Evolutionary conservation across 495 filamentous ascomycete species (phyloP).

Genomic region (Aspergillus asperescens): DNA sequence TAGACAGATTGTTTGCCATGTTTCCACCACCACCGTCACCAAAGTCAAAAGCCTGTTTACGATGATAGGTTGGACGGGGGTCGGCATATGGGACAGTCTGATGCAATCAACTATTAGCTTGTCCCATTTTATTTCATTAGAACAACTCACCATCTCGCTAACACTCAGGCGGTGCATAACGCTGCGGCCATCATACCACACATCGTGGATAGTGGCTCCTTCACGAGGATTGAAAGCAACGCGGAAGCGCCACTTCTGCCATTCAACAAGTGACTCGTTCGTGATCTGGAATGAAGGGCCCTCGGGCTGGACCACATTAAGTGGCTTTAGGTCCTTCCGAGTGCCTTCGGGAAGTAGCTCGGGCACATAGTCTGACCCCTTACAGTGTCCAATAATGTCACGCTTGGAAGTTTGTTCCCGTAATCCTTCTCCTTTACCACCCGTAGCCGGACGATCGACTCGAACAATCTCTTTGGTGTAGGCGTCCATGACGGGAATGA

Average conservation of each 20-base stretch:
- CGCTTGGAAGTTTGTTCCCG: slow-evolving; percentile 36
- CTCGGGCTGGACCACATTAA: slow-evolving; percentile 73
- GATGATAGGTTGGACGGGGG: slow-evolving; percentile 62
- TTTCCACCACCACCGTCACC: slow-evolving; percentile 65
- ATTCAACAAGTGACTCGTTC: slow-evolving; percentile 49
- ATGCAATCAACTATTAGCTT: background rate
- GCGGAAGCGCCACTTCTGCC: slow-evolving; percentile 69
- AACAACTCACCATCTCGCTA: slow-evolving; percentile 58
- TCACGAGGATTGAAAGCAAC: slow-evolving; percentile 66
- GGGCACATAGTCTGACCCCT: slow-evolving; percentile 58
- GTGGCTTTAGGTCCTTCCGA: slow-evolving; percentile 67
- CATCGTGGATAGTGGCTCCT: slow-evolving; percentile 62
- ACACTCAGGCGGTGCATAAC: slow-evolving; percentile 66
- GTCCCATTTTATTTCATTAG: background rate
- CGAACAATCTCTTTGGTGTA: slow-evolving; percentile 60
- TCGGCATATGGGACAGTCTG: slow-evolving; percentile 63
- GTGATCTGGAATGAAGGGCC: slow-evolving; percentile 65
- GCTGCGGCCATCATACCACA: slow-evolving; percentile 68
- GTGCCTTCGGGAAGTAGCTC: slow-evolving; percentile 57
- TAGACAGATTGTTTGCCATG: slow-evolving; percentile 63
- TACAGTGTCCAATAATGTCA: slow-evolving; percentile 49
- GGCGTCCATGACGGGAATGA: slow-evolving; percentile 72
- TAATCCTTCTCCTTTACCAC: slow-evolving; percentile 39
- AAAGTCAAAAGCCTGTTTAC: slow-evolving; percentile 68
- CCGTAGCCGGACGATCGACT: slow-evolving; percentile 47